Percentiles rank a stretch among this genome's conserved stretches.
Conservation (phyloP, 163 green algal species). For the Trebouxiophyceae sp. region DNA sequence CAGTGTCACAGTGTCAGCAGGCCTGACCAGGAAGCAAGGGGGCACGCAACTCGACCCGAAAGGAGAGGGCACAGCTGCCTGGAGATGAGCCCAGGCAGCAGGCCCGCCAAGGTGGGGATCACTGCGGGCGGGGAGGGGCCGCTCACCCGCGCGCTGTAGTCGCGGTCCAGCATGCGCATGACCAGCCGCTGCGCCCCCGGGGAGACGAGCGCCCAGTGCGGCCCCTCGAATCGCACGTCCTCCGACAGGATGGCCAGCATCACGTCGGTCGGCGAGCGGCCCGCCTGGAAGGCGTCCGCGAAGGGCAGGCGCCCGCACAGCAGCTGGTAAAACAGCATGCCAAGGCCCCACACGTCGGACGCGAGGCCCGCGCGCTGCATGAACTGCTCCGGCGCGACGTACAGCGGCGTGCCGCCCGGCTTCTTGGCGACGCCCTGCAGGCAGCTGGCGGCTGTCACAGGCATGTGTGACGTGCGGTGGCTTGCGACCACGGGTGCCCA, state of each 20-base stretch:
- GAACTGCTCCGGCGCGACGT: slow-evolving; percentile 27
- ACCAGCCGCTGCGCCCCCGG: slow-evolving; percentile 16
- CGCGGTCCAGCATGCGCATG: slow-evolving; percentile 18
- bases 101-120: too few species aligned
- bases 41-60: too few species aligned
- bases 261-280: not conserved
- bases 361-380: slow-evolving; percentile 47
- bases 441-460: not conserved
- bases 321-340: slow-evolving; percentile 79
- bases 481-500: not conserved
- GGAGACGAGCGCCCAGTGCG: slow-evolving; percentile 11
- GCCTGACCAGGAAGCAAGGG: too few species aligned
- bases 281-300: slow-evolving; percentile 6
- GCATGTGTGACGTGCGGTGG: not conserved
- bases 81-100: too few species aligned
- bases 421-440: slow-evolving; percentile 6
- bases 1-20: too few species aligned
- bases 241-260: not conserved
- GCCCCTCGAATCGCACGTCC: slow-evolving; percentile 1
- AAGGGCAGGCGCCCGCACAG: slow-evolving; percentile 31
- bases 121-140: too few species aligned
- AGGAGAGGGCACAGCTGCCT: too few species aligned
- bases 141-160: slow-evolving; percentile 28
- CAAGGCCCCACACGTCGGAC: slow-evolving; percentile 61
- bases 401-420: slow-evolving; percentile 20